Base-by-base conservation (phyloP, 1,284 basidiomycete genomes). In the Trametes pubescens region DNA sequence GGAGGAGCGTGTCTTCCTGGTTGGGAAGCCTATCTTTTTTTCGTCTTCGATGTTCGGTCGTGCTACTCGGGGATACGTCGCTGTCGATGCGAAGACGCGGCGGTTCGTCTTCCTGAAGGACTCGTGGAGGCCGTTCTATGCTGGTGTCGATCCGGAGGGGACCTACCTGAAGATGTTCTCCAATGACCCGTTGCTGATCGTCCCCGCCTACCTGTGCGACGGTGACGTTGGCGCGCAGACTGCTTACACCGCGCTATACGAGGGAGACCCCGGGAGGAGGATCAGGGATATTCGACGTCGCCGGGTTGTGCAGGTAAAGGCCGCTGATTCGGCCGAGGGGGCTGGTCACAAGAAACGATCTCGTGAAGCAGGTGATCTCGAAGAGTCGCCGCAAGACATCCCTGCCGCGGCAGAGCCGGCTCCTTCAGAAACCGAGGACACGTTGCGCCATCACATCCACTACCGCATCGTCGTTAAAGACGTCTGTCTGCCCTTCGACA, bases 41-140 rank as follows among this genome's bases (percentile, higher is more conserved):
- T 48, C 60, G 7, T 16, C 47, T 5, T 44, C 47, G 5, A 51
- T 57, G 57, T 37, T 44, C 26, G 52, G 64, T n/a, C 60, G 60
- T 6, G 56, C 37, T 1, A 59, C 56, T 14, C 56, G 48, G 1
- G 57, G 60, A 11, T 65, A 51, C 52, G 18, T 62, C 32, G 60
- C 59, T 2, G 16, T 66, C 6, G 65, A 66, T 9, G 43, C 51
- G 54, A 3, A 9, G 7, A 60, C 57, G 34, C 51, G 59, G 21
- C 26, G 37, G 2, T 60, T 66, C 38, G 65, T 63, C 5, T 63
- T 49, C 24, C 35, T 66, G 43, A 66, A 66, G 46, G 65, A 66
- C 26, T 48, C 59, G 18, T 66, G 65, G 65, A 53, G 65, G 3
- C 32, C 47, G 6, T 53, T 29, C 51, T 56, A 59, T 24, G 38